Conservation (phyloP, 2,329 filamentous ascomycete species). For the Tolypocladium tropicale region DNA sequence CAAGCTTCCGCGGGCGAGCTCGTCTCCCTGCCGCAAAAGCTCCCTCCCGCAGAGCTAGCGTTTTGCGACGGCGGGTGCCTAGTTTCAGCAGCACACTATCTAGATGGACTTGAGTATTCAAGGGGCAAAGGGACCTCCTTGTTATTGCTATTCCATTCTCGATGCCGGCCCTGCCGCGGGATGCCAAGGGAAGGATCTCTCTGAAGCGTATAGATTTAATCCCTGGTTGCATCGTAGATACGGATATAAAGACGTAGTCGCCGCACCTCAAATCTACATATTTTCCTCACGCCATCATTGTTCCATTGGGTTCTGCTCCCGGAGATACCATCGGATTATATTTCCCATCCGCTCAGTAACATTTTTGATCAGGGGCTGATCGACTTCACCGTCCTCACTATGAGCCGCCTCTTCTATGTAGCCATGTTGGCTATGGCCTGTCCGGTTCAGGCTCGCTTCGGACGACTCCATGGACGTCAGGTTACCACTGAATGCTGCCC, state of each 20-base stretch:
- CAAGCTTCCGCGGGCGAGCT: not conserved
- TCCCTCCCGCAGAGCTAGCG: not conserved
- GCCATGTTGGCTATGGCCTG: constrained; percentile 15
- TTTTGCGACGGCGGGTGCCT: not conserved
- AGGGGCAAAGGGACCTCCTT: not conserved
- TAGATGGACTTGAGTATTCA: not conserved
- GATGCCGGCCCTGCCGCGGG: not conserved
- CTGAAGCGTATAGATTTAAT: not conserved
- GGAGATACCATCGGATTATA: not conserved
- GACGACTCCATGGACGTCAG: constrained; percentile 9
- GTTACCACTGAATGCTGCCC: constrained; percentile 17
- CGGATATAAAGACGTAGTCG: constrained; percentile 2
- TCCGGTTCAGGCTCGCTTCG: constrained; percentile 15
- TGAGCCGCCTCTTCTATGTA: constrained; percentile 15
- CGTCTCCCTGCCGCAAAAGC: not conserved
- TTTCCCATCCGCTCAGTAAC: not conserved
- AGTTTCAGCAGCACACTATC: not conserved
- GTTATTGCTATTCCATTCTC: not conserved
- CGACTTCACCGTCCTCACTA: constrained; percentile 8
- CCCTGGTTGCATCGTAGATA: not conserved
- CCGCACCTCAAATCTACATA: not conserved
- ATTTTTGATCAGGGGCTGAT: too few relatives aligned
- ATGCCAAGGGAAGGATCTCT: not conserved
- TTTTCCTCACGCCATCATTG: constrained; percentile 2
- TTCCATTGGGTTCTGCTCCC: not conserved